Base-by-base conservation (phyloP, 495 filamentous ascomycete genomes). In the Entonaema liquescens region DNA sequence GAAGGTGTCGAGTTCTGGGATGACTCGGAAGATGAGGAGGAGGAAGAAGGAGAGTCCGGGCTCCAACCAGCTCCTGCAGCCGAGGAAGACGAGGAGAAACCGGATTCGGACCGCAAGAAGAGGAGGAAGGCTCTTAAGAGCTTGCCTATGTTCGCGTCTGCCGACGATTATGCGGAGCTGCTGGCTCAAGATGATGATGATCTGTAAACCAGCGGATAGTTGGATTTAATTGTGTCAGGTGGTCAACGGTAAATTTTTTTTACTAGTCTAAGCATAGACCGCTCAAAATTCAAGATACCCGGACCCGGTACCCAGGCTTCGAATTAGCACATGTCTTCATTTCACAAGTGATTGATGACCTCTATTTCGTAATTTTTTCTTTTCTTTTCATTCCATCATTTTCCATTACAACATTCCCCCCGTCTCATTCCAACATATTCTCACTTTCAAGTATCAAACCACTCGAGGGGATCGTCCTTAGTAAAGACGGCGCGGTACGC, bases 121-220 rank as follows among this genome's bases (percentile, higher is more conserved):
- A 93, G 91, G 83, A 88, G 84, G 74, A 90, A 90, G 86, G 93
- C 94, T 86, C 81, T 98, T 74, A 96, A 92, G 85, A 86, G 87
- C 70, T 83, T 99, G 68, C 95, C 95, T 3, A 96, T 88, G 0
- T 99, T 98, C 82, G 95, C 96, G 21, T 94, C 91, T 31, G 90
- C 85, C 19, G 95, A 98, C 21, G 96, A 99, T 74, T 98, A 98
- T 80, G 95, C 93, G 25, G 90, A 90, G 68, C 85, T 98, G 83
- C 76, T 99, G 72, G 92, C 84, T 12, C 88, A 83, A 58, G 67
- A 70, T 50, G 90, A 66, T 9, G 70, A 68, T 8, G 64, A 56
- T 31, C 5, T 63, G 6, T 67, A 57, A 57, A 53, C 19, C 25
- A 36, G 62, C 17, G 19, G 17, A 56, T 6, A 35, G 25, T 17